A percentile compares a stretch with the other conserved stretches of the same genome.
phyloP scores from a whole-genome alignment of 345 rosid species.

The Hypericum perforatum region DNA sequence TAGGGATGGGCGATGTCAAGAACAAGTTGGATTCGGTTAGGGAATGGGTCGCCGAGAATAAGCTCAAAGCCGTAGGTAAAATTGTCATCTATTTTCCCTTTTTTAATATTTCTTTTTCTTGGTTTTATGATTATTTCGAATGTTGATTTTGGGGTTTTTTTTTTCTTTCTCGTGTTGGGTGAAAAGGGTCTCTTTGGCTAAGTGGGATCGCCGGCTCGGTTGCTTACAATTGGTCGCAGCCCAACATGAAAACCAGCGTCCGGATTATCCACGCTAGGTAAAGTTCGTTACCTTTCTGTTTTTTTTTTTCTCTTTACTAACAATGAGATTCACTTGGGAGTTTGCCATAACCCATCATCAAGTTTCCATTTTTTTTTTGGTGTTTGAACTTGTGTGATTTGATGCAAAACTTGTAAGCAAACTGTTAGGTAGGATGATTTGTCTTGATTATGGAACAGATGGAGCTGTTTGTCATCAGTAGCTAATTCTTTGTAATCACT shows the following conservation, averaged over 20 bases:
- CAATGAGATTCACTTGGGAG: no score
- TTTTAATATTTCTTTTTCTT: not conserved
- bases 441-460: no score
- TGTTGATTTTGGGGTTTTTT: not conserved
- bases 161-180: not conserved
- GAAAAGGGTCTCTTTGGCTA: slow-evolving; percentile 79
- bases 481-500: no score
- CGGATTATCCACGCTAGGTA: slow-evolving; percentile 93
- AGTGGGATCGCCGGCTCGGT: slow-evolving; percentile 76
- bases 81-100: not conserved
- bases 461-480: no score
- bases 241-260: slow-evolving; percentile 93
- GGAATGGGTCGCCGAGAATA: slow-evolving; percentile 78
- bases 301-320: no score
- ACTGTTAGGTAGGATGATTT: no score
- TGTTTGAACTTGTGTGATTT: no score
- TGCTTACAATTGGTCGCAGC: slow-evolving; percentile 93
- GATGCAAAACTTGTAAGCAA: no score
- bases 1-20: slow-evolving; percentile 56
- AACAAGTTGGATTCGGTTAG: slow-evolving; percentile 49
- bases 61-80: slow-evolving; percentile 89
- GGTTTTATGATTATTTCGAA: not conserved
- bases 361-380: no score
- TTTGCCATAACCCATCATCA: no score
- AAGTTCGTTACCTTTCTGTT: not conserved